These are phyloP conservation scores for Primulina tabacum DNA, from an alignment of 257 asterid species.

Conservation along the genomic window DNA sequence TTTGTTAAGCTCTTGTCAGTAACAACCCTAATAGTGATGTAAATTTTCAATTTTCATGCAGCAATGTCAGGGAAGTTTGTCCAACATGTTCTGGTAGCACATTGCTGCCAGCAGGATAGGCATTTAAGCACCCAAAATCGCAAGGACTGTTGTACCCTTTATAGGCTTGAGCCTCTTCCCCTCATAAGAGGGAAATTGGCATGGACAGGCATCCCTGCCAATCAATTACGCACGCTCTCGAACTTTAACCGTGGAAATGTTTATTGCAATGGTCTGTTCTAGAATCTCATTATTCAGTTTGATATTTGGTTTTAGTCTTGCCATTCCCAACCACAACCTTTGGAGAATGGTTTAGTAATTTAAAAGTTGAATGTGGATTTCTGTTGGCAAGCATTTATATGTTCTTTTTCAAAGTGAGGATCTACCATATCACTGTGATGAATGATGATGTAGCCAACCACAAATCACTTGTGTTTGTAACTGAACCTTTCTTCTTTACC, in stretches of 20 bases:
- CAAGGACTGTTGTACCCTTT: conserved; percentile 57
- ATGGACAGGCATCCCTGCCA: conserved; percentile 73
- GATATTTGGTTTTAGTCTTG: conserved; percentile 52
- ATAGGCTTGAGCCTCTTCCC: conserved; percentile 63
- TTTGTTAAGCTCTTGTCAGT: conserved; percentile 33
- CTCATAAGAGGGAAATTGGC: conserved; percentile 64
- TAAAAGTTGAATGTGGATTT: conserved; percentile 22
- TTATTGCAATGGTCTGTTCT: conserved; percentile 99
- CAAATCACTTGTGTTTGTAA: conserved; percentile 23
- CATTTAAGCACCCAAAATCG: conserved; percentile 61
- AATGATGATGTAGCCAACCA: conserved; percentile 20
- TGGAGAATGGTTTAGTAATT: conserved; percentile 32
- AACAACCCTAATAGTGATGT: conserved; percentile 43
- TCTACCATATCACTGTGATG: conserved; percentile 14
- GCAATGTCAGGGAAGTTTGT: conserved; percentile 91
- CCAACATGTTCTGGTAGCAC: conserved; percentile 87
- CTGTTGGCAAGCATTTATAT: conserved; percentile 3
- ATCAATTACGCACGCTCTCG: conserved; percentile 57
- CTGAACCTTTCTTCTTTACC: conserved; percentile 30
- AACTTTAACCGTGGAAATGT: conserved; percentile 62
- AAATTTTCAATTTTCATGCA: conserved; percentile 74
- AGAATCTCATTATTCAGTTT: conserved; percentile 84
- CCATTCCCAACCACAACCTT: conserved; percentile 33
- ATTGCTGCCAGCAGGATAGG: conserved; percentile 95
- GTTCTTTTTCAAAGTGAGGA: conserved; percentile 3